Conservation (phyloP, 441 rosid genomes). For the Eruca vesicaria region DNA sequence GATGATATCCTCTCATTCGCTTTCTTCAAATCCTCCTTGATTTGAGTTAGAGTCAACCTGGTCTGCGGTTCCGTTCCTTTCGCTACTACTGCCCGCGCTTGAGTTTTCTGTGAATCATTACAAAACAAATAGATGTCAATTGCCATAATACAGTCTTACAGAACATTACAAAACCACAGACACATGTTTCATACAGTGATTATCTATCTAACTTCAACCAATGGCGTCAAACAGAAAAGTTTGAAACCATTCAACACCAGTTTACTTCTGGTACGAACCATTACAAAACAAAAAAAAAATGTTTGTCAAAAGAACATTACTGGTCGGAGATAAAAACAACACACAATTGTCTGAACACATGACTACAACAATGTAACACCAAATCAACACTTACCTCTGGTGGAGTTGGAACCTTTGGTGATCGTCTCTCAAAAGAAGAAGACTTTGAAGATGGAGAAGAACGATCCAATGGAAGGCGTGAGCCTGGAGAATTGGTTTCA, state of each 20-base stretch:
- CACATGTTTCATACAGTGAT: background rate
- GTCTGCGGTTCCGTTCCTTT: background rate
- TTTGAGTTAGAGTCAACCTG: background rate
- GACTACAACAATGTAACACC: background rate
- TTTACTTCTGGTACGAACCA: background rate
- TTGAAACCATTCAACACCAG: background rate
- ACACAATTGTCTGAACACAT: background rate
- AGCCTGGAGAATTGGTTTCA: background rate
- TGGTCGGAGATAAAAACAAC: no score
- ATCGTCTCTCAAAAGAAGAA: background rate
- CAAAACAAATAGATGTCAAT: background rate
- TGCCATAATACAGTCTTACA: background rate
- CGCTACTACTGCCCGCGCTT: background rate
- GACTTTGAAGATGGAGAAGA: background rate
- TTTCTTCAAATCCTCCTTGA: background rate
- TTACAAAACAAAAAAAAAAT: no score
- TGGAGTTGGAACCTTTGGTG: background rate
- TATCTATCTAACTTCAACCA: background rate
- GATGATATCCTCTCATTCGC: background rate
- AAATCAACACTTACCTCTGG: background rate
- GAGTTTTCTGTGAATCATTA: background rate
- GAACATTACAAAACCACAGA: background rate
- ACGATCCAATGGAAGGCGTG: background rate
- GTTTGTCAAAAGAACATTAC: no score
- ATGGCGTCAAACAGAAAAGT: background rate